These are phyloP conservation scores for Fusarium staphyleae DNA, from an alignment of 2,329 filamentous ascomycete genomes.

Conservation along the genomic window DNA sequence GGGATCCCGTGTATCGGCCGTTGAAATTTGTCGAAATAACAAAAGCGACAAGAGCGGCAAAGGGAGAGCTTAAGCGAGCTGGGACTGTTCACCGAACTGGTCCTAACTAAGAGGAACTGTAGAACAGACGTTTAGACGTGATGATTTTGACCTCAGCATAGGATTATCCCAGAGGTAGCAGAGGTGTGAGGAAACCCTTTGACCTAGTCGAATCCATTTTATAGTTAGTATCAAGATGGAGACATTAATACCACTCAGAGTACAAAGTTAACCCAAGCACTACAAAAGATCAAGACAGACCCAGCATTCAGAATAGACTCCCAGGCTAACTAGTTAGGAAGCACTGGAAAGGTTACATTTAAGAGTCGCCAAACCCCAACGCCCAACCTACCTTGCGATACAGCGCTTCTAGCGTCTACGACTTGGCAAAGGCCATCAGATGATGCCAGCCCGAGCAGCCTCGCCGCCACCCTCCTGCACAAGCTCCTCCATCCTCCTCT, in stretches of 20 bases:
- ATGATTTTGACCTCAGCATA: too few relatives aligned
- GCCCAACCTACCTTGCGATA: conserved; percentile 34
- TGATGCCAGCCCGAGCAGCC: conserved; percentile 64
- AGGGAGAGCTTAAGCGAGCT: conserved; percentile 43
- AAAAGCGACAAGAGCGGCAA: conserved; percentile 64
- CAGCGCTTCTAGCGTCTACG: conserved; percentile 12
- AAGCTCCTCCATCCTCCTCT: conserved; percentile 64
- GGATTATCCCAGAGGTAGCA: neutral
- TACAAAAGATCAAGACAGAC: conserved; percentile 15
- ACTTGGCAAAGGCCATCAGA: conserved; percentile 44
- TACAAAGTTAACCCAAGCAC: conserved; percentile 14
- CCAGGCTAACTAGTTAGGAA: conserved; percentile 19
- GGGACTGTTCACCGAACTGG: conserved; percentile 40
- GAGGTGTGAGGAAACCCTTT: neutral
- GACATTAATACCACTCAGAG: conserved; percentile 19
- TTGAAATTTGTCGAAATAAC: conserved; percentile 63
- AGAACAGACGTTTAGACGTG: neutral
- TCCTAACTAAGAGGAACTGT: conserved; percentile 1
- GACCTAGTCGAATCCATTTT: neutral
- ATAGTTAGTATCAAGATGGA: neutral
- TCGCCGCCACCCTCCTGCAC: conserved; percentile 65
- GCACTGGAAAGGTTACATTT: conserved; percentile 29
- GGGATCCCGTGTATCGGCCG: conserved; percentile 73
- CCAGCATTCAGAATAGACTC: conserved; percentile 27
- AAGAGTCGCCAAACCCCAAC: conserved; percentile 33